phyloP scores from a whole-genome alignment of 2,329 filamentous ascomycete genomes.

The Allantophomopsis cytisporea region DNA sequence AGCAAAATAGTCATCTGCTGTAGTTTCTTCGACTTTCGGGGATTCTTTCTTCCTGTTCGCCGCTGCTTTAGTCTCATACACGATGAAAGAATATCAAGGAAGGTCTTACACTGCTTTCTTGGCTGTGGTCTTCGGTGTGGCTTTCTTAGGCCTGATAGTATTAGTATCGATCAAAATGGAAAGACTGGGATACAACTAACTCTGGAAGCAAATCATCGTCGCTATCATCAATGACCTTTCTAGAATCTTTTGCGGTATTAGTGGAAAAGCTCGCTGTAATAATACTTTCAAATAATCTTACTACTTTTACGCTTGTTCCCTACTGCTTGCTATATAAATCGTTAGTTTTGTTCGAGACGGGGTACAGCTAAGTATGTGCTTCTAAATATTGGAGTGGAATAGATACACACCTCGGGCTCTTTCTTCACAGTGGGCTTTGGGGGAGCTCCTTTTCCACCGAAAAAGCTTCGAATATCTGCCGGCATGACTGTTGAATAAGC shows the following conservation, averaged over 20 bases:
- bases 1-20: conserved; percentile 20
- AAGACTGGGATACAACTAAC: conserved; percentile 14
- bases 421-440: conserved; percentile 8
- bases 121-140: conserved; percentile 39
- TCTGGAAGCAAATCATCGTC: conserved; percentile 55
- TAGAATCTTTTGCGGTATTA: conserved; percentile 24
- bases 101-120: conserved; percentile 42
- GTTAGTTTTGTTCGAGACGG: no score
- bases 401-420: conserved; percentile 15
- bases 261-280: no score
- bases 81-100: not conserved
- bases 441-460: conserved; percentile 56
- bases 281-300: conserved; percentile 5
- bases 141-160: conserved; percentile 21
- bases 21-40: conserved; percentile 17
- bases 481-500: conserved; percentile 41
- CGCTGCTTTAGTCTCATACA: no score
- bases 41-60: conserved; percentile 13
- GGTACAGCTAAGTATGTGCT: no score
- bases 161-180: conserved; percentile 1
- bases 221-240: conserved; percentile 70
- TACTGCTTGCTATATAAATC: not conserved
- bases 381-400: no score
- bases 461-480: conserved; percentile 82
- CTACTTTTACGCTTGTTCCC: conserved; percentile 15